A percentile compares a stretch with the other conserved stretches of the same genome.
These are phyloP conservation scores for Calendula officinalis DNA, from an alignment of 129 eudicot genomes.

Conservation along the genomic window DNA sequence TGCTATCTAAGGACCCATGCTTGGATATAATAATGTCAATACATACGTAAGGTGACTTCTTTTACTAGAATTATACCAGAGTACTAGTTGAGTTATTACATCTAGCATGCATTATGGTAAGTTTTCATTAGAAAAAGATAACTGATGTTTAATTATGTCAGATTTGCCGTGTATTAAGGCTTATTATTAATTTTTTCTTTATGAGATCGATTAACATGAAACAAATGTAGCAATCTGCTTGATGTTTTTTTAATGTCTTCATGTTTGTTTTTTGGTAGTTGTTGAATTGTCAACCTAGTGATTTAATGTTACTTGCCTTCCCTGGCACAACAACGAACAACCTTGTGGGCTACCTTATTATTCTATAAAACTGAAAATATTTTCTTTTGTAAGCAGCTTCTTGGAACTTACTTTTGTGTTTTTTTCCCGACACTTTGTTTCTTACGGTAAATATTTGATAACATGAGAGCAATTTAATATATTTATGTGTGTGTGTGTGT, in stretches of 20 bases:
- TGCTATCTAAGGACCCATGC: slow-evolving; percentile 35
- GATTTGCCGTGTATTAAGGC: neutral
- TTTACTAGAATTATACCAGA: slow-evolving; percentile 19
- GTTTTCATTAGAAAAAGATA: slow-evolving; percentile 5
- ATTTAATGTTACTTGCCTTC: slow-evolving; percentile 23
- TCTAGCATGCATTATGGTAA: neutral
- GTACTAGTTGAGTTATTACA: neutral
- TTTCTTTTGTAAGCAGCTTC: slow-evolving; percentile 17
- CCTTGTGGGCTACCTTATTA: slow-evolving; percentile 11
- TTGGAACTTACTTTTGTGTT: slow-evolving; percentile 14
- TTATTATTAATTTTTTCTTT: slow-evolving; percentile 16
- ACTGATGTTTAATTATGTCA: slow-evolving; percentile 13
- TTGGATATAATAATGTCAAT: slow-evolving; percentile 21
- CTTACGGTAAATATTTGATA: slow-evolving; percentile 7
- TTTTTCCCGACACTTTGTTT: slow-evolving; percentile 2
- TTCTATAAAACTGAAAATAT: neutral
- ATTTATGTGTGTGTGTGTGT: no score
- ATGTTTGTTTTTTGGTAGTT: slow-evolving; percentile 8
- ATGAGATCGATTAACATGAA: neutral
- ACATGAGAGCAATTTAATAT: neutral
- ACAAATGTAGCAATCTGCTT: slow-evolving; percentile 29
- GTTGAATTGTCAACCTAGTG: slow-evolving; percentile 33
- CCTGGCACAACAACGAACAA: slow-evolving; percentile 5
- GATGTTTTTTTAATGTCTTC: slow-evolving; percentile 18
- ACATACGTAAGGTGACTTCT: slow-evolving; percentile 23